Base-by-base conservation (phyloP, 768 basidiomycete species). In the Tephrocybe sp. region DNA sequence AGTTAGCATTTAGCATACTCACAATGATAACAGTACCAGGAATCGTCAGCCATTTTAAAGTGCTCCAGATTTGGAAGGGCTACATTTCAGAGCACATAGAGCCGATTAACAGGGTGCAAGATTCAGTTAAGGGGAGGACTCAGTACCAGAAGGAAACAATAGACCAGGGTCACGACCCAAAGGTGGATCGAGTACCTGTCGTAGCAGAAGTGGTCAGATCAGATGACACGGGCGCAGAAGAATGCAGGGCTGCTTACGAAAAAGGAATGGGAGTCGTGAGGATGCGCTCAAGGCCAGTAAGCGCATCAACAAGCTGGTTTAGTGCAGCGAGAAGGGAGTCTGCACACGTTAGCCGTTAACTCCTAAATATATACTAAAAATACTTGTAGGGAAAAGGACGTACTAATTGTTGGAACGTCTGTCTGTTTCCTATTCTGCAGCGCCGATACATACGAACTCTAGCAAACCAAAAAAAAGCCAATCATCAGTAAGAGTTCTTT, bases 241-340 rank as follows among this genome's bases (percentile, higher is more conserved):
- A 17, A 42, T 47, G n/a, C 36, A 2, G 38, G 30, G 39, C 2
- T 4, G 66, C 77, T 36, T 56, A 87, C 78, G 85, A 87, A 67
- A 85, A 88, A 9, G 86, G 87, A 39, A 89, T 86, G 3, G 87
- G 86, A 1, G 85, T 86, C 0, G 85, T 88, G 4, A 89, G 72
- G 54, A 88, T 86, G 36, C 87, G 72, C 59, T 89, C 87, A 1
- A 89, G 70, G 4, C 83, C 83, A 10, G 85, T 87, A 42, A 89
- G 68, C 23, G 80, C 76, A 49, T 87, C 84, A 3, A 83, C 80
- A 17, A 87, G 74, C 52, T 75, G 72, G 56, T 74, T 78, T 8
- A 87, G 62, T 4, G 82, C 62, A 2, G 53, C 61, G 0, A 83
- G 47, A 14, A 88, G 68, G 11, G 62, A 63, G 56, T 72, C 83